Base-by-base conservation (phyloP, 495 filamentous ascomycete genomes). In the Thermochaetoides thermophila region DNA sequence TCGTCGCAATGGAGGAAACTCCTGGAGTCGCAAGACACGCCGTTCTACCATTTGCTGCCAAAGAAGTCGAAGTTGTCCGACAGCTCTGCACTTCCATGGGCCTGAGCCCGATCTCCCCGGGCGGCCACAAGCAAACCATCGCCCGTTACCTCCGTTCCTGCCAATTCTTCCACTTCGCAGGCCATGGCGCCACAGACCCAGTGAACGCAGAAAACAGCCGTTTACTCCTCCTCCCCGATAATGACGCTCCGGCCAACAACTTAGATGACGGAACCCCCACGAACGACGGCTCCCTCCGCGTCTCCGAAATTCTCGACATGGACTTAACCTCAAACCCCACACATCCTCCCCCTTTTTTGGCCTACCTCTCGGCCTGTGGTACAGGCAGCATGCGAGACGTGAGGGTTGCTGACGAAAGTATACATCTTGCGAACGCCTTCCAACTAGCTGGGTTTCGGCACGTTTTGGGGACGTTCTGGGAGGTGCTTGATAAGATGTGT, bases 371-470 rank as follows among this genome's bases (percentile, higher is more conserved):
- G 23, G 43, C 53, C 20, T 49, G 53, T 31, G 29, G 44, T 3
- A 60, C 57, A 0, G 46, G 49, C 4, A 17, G 23, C 3, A 47
- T 45, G 26, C 25, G 39, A 14, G 23, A 32, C 2, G 27, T 37
- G 0, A 12, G n/a, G 1, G 38, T 55, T 18, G 17, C 37, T 7
- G 58, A 61, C 27, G 57, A 63, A 26, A 40, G 28, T 2, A 46
- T 61, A 19, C 56, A 61, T 32, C 37, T 61, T 1, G 45, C 53
- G 7, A 46, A 34, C 21, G 54, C 46, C 1, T 60, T 27, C 23
- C 56, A 61, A 32, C 38, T 60, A 7, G 54, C 56, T 1, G 54
- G 54, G 0, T 61, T 60, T 29, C 42, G 43, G n/a, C 52, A 57
- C 34, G 54, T 50, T 1, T 39, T 56, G 18, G 55, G 53, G 3